Percentiles rank a stretch among this genome's conserved stretches.
Conservation (phyloP, 768 basidiomycete species). For the Xerocomellus amylosporus region DNA sequence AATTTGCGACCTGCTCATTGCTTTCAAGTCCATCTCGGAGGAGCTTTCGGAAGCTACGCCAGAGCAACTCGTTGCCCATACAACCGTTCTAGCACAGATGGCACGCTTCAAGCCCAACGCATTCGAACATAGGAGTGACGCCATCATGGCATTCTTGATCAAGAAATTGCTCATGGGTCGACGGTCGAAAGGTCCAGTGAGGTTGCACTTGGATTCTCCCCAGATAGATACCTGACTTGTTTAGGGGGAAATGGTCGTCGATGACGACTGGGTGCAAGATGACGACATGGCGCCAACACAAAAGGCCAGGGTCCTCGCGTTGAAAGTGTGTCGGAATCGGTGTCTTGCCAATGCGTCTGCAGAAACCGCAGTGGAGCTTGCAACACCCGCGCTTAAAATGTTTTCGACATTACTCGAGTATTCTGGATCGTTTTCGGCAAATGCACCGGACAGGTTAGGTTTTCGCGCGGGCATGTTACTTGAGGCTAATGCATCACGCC, state of each 20-base stretch:
- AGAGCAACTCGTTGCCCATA: conserved; percentile 58
- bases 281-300: conserved; percentile 55
- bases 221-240: not conserved
- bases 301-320: conserved; percentile 64
- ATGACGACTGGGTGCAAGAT: conserved; percentile 78
- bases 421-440: conserved; percentile 63
- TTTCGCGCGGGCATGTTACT: not conserved
- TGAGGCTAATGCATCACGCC: conserved; percentile 11
- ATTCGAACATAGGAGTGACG: conserved; percentile 77
- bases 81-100: conserved; percentile 73
- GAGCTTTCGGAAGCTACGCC: conserved; percentile 45
- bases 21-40: conserved; percentile 54
- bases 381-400: conserved; percentile 75
- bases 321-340: conserved; percentile 83
- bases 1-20: not conserved
- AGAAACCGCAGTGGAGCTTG: conserved; percentile 61
- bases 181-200: conserved; percentile 43
- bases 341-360: conserved; percentile 63
- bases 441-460: conserved; percentile 48
- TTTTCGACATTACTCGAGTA: conserved; percentile 67
- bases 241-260: conserved; percentile 58
- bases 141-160: conserved; percentile 67
- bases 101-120: conserved; percentile 63
- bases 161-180: conserved; percentile 69
- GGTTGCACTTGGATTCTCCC: conserved; percentile 10